Evolutionary conservation across 495 filamentous ascomycete species (phyloP).

Genomic region (Lepraria neglecta): DNA sequence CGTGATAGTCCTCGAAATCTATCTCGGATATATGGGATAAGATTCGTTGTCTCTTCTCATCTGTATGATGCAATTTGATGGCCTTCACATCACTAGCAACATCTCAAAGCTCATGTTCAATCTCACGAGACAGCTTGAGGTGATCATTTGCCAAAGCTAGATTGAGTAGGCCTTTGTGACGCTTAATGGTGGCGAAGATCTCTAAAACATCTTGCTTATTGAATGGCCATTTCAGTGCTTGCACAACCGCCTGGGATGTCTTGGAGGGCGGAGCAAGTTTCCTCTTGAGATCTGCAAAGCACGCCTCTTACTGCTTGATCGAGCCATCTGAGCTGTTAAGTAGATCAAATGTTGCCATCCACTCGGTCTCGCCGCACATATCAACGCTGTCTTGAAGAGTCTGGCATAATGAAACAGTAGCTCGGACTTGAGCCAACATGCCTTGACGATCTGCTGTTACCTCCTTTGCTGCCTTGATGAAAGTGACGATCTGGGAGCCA

Average conservation of each 20-base stretch:
- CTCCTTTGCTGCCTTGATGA: background rate
- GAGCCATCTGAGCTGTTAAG: background rate
- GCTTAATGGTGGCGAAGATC: background rate
- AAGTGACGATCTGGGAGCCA: background rate
- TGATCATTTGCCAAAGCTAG: background rate
- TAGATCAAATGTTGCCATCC: background rate
- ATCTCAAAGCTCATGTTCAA: background rate
- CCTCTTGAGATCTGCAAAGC: background rate
- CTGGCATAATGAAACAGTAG: background rate
- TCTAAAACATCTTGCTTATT: background rate
- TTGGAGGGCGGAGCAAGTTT: too few relatives aligned
- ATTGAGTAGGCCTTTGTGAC: background rate
- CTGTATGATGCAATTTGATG: background rate
- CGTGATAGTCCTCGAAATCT: background rate
- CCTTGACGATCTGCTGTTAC: background rate
- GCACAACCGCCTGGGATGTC: too few relatives aligned
- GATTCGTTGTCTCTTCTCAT: background rate
- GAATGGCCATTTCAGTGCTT: conserved; percentile 4
- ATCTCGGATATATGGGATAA: background rate
- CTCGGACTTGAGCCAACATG: background rate
- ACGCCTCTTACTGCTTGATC: background rate
- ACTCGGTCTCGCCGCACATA: background rate
- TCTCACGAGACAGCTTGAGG: background rate
- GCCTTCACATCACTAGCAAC: background rate
- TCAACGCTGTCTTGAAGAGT: background rate